Percentiles rank a stretch among this genome's conserved stretches.
These are phyloP conservation scores for Penicillium capsulatum DNA, from an alignment of 2,329 filamentous ascomycete genomes.

Conservation along the genomic window DNA sequence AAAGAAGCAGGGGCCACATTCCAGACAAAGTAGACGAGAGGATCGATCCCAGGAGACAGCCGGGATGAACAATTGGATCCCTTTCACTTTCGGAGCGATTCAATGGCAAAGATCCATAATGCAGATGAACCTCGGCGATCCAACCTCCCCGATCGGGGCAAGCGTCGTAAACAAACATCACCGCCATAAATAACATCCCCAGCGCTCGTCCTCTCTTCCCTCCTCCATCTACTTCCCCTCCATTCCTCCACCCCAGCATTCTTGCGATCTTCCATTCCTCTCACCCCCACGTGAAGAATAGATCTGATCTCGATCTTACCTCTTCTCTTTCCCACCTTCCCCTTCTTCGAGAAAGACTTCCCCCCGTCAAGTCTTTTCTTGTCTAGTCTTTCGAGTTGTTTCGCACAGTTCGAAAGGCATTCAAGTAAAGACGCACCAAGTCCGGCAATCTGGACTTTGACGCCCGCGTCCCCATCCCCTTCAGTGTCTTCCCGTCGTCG, in stretches of 20 bases:
- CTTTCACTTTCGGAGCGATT: too few species aligned
- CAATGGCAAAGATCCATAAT: not conserved
- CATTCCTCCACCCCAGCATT: slow-evolving; percentile 1
- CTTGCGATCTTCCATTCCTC: slow-evolving; percentile 19
- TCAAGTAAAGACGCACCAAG: slow-evolving; percentile 70
- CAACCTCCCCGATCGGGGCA: slow-evolving; percentile 14
- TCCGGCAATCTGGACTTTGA: slow-evolving; percentile 99
- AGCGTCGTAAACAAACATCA: slow-evolving; percentile 24
- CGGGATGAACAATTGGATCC: too few species aligned
- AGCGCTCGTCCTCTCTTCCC: slow-evolving; percentile 5
- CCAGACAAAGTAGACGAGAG: too few species aligned
- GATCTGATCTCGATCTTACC: slow-evolving; percentile 23
- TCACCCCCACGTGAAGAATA: slow-evolving; percentile 1
- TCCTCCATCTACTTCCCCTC: slow-evolving; percentile 7
- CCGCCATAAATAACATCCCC: slow-evolving; percentile 22
- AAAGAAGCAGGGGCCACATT: too few species aligned
- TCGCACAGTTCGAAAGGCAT: slow-evolving; percentile 47
- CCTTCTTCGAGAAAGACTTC: slow-evolving; percentile 36
- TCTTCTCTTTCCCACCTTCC: slow-evolving; percentile 15
- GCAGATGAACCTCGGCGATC: slow-evolving; percentile 8
- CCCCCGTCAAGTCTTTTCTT: slow-evolving; percentile 45
- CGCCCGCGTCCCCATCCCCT: slow-evolving; percentile 97
- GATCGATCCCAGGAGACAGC: too few species aligned
- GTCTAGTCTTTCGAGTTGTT: slow-evolving; percentile 48
- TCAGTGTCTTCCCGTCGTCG: slow-evolving; percentile 99